A percentile compares a stretch with the other conserved stretches of the same genome.
phyloP scores from a whole-genome alignment of 139 green algal species.

The Trebouxia sp. region DNA sequence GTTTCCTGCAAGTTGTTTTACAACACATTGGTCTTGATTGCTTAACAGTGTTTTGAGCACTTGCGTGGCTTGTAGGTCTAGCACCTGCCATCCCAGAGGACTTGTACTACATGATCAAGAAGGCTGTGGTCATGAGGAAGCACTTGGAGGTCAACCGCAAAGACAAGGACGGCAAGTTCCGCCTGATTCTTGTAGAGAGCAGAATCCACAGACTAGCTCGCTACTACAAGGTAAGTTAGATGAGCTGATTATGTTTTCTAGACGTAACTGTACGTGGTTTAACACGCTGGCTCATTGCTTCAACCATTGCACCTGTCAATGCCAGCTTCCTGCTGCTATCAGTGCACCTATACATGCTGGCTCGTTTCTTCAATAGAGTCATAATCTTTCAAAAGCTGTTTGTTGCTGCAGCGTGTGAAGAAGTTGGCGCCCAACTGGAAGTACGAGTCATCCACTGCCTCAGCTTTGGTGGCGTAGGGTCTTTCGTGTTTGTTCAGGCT shows the following conservation, averaged over 20 bases:
- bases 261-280: no score
- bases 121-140: conserved; percentile 97
- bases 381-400: no score
- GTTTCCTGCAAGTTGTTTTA: no score
- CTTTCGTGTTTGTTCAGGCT: neutral
- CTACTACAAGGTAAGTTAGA: conserved; percentile 92
- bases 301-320: no score
- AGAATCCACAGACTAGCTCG: conserved; percentile 98
- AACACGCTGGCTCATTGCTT: no score
- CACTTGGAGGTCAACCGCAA: conserved; percentile 97
- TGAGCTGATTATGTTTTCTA: neutral
- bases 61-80: conserved; percentile 57
- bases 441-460: conserved; percentile 96
- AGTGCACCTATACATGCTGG: neutral
- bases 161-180: conserved; percentile 94
- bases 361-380: no score
- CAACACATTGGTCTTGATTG: no score
- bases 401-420: conserved; percentile 51
- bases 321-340: neutral
- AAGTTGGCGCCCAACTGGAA: conserved; percentile 92
- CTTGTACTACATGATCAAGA: conserved; percentile 99
- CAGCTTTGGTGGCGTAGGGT: conserved; percentile 72
- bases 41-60: no score
- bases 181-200: conserved; percentile 91
- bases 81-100: conserved; percentile 98